Conservation (phyloP, 345 rosid genomes). For the Stellera chamaejasme region DNA sequence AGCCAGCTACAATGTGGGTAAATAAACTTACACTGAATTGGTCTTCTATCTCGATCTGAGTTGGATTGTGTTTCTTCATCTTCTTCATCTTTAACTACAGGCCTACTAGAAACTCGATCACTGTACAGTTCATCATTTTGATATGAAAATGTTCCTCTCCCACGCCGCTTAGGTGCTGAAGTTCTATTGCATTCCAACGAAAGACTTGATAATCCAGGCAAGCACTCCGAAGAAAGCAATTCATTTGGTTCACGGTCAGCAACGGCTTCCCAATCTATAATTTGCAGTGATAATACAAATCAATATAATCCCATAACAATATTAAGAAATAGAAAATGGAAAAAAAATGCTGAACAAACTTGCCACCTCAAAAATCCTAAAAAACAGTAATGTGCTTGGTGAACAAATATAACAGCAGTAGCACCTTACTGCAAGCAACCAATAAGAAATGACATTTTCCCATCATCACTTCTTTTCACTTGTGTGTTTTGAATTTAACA, state of each 20-base stretch:
- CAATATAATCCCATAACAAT: not conserved
- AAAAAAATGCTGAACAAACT: no score
- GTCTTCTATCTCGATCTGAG: conserved; percentile 36
- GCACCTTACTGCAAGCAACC: no score
- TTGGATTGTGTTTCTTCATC: conserved; percentile 25
- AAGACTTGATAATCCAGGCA: conserved; percentile 55
- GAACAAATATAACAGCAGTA: no score
- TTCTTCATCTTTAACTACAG: conserved; percentile 29
- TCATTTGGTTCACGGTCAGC: conserved; percentile 60
- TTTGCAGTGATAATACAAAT: not conserved
- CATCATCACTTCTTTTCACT: no score
- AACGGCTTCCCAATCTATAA: conserved; percentile 83
- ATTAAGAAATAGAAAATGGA: not conserved
- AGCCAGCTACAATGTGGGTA: no score
- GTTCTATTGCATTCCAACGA: conserved; percentile 44
- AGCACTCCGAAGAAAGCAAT: conserved; percentile 40
- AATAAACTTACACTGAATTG: conserved; percentile 35
- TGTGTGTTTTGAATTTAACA: no score
- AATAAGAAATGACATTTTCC: no score
- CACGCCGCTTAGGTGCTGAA: conserved; percentile 69
- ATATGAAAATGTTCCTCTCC: conserved; percentile 83
- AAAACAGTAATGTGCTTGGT: no score
- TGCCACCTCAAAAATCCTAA: no score
- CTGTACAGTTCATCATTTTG: conserved; percentile 45
- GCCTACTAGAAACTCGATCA: conserved; percentile 30